These are phyloP conservation scores for Thalassiosira exigua DNA, from an alignment of 352 stramenopile species.

Conservation along the genomic window DNA sequence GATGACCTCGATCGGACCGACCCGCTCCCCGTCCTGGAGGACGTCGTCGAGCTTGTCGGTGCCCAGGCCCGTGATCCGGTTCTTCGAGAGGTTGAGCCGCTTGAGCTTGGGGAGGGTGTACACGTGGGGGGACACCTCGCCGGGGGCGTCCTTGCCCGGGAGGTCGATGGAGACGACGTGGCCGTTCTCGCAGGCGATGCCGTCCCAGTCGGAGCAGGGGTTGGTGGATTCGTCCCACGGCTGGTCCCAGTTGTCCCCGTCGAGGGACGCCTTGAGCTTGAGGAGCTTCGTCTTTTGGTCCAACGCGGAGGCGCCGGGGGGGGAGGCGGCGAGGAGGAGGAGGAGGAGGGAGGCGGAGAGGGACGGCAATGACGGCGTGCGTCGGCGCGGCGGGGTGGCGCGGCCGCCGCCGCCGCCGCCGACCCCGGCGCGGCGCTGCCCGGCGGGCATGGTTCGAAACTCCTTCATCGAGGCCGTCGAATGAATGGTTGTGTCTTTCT, in stretches of 20 bases:
- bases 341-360: background rate
- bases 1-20: conserved; percentile 35
- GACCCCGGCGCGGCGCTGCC: no score
- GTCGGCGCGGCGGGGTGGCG: no score
- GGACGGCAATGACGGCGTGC: background rate
- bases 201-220: conserved; percentile 40
- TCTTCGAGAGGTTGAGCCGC: conserved; percentile 52
- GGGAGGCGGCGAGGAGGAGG: no score
- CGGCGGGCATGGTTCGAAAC: background rate
- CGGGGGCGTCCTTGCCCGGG: conserved; percentile 63
- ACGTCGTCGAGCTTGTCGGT: conserved; percentile 47
- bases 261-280: background rate
- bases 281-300: no score
- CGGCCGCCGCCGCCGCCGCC: no score
- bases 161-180: conserved; percentile 72
- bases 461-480: background rate
- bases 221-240: background rate
- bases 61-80: conserved; percentile 49
- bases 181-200: conserved; percentile 62
- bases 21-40: background rate
- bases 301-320: background rate
- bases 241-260: background rate
- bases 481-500: background rate
- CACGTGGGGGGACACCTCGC: conserved; percentile 67
- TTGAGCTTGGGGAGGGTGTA: conserved; percentile 71